Conservation (phyloP, 371 early-diverging fungal species). For the Zopfochytrium polystomum region DNA sequence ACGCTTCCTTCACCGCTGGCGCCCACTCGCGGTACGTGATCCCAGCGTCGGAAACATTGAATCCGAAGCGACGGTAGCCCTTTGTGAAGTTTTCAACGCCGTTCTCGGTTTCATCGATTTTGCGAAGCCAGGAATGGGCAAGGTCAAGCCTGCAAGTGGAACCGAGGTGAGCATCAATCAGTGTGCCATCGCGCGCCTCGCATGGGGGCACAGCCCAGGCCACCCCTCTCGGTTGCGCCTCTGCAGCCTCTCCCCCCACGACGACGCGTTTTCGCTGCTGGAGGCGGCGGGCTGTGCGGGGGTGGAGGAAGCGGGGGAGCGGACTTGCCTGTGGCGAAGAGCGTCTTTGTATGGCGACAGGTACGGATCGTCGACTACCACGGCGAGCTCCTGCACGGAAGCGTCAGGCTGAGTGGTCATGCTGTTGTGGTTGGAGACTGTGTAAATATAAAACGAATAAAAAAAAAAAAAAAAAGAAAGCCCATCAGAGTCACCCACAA, state of each 20-base stretch:
- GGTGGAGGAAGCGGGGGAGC: background rate
- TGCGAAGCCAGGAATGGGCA: constrained; percentile 62
- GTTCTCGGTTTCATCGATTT: constrained; percentile 65
- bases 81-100: constrained; percentile 78
- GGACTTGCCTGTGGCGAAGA: constrained; percentile 32
- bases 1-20: constrained; percentile 76
- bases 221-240: background rate
- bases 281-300: background rate
- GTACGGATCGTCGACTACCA: constrained; percentile 41
- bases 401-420: background rate
- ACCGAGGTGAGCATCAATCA: background rate
- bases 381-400: background rate
- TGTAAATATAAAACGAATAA: no score
- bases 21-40: constrained; percentile 94
- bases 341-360: constrained; percentile 33
- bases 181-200: background rate
- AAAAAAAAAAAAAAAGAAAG: no score
- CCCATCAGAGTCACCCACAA: no score
- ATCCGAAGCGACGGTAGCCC: constrained; percentile 78
- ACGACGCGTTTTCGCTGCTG: background rate
- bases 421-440: no score
- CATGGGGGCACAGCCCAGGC: background rate
- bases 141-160: constrained; percentile 3
- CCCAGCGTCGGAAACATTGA: constrained; percentile 56
- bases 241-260: background rate